Conservation (phyloP, 345 rosid genomes). For the Pistacia atlantica region DNA sequence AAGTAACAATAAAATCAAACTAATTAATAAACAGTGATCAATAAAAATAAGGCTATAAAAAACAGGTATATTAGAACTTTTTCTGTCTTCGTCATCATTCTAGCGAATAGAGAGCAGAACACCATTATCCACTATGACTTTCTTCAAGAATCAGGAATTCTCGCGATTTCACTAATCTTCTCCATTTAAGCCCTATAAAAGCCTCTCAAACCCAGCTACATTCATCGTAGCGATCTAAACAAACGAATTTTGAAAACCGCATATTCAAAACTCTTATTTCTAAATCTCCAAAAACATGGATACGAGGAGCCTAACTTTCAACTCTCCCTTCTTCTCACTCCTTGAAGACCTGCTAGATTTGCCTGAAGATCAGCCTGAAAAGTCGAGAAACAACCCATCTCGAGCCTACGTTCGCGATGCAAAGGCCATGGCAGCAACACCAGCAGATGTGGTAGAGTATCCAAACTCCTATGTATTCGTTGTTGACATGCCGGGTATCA, state of each 20-base stretch:
- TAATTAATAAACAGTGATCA: no score
- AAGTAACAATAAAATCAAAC: no score
- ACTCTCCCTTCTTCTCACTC: conserved; percentile 39
- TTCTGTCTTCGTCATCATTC: neutral
- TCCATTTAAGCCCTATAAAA: no score
- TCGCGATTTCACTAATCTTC: no score
- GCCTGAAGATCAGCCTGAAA: conserved; percentile 41
- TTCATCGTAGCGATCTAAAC: no score
- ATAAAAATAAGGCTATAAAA: no score
- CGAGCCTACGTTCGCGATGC: conserved; percentile 60
- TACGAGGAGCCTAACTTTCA: conserved; percentile 44
- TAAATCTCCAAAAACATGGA: conserved; percentile 26
- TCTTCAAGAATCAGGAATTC: no score
- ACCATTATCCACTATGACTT: no score
- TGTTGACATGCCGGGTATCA: no score
- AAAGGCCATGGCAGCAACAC: conserved; percentile 28
- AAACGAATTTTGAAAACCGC: no score
- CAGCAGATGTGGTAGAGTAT: conserved; percentile 56
- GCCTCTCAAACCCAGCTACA: no score
- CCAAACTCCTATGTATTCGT: conserved; percentile 25
- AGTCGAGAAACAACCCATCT: conserved; percentile 50
- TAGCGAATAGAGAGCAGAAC: neutral
- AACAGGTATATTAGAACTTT: neutral
- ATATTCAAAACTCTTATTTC: no score
- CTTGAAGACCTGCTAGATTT: conserved; percentile 62